Conservation (phyloP, 805 yeast species). For the Jamesozyma jinghongensis region DNA sequence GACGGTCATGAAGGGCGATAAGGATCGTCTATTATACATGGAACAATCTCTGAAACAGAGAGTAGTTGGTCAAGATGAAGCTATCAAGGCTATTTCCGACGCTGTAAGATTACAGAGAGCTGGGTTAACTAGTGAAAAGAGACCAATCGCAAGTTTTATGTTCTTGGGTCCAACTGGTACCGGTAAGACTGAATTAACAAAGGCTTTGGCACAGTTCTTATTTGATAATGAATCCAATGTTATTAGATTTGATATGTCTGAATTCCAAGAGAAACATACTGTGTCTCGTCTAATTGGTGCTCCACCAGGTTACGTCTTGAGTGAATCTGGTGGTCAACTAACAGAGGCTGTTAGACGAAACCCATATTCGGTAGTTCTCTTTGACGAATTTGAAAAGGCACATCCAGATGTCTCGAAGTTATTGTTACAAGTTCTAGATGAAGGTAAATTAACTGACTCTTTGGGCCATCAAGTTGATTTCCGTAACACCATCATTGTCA, state of each 20-base stretch:
- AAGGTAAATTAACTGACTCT: slow-evolving; percentile 88
- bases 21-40: slow-evolving; percentile 83
- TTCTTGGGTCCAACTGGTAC: slow-evolving; percentile 98
- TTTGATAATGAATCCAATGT: slow-evolving; percentile 85
- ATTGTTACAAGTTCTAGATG: slow-evolving; percentile 85
- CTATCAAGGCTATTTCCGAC: slow-evolving; percentile 79
- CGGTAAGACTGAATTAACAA: slow-evolving; percentile 93
- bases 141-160: slow-evolving; percentile 95
- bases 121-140: slow-evolving; percentile 84
- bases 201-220: slow-evolving; percentile 82
- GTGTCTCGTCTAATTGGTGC: slow-evolving; percentile 90
- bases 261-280: slow-evolving; percentile 90
- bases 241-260: slow-evolving; percentile 94
- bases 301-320: slow-evolving; percentile 96
- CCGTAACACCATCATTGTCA: slow-evolving; percentile 87
- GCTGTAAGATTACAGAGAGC: slow-evolving; percentile 96
- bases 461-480: slow-evolving; percentile 93
- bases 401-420: slow-evolving; percentile 92
- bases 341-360: slow-evolving; percentile 94
- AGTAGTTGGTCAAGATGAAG: slow-evolving; percentile 94
- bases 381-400: slow-evolving; percentile 96
- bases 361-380: slow-evolving; percentile 85
- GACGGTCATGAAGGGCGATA: slow-evolving; percentile 87
- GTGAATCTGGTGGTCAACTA: slow-evolving; percentile 86
- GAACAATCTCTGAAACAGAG: slow-evolving; percentile 65